Conservation (phyloP, 2,329 filamentous ascomycete genomes). For the Trichoderma polysporum region DNA sequence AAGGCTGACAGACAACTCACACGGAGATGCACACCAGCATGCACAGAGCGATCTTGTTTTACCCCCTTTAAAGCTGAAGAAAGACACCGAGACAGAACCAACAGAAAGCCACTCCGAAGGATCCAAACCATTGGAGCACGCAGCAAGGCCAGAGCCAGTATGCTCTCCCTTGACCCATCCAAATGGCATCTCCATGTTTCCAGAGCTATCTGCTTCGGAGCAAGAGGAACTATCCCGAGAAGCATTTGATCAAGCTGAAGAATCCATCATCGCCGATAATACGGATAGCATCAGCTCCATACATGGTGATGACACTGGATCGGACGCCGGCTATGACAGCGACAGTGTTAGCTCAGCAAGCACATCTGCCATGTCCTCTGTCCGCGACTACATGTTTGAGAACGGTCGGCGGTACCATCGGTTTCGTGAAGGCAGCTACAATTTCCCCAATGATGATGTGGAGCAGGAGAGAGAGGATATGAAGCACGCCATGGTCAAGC, state of each 20-base stretch:
- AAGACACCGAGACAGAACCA: neutral
- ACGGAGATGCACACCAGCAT: neutral
- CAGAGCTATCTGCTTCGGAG: constrained; percentile 35
- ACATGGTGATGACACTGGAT: constrained; percentile 25
- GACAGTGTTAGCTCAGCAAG: constrained; percentile 38
- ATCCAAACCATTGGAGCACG: neutral
- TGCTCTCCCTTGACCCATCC: constrained; percentile 38
- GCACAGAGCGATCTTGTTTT: neutral
- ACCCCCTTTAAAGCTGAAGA: neutral
- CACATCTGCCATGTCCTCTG: constrained; percentile 40
- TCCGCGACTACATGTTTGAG: constrained; percentile 53
- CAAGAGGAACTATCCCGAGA: constrained; percentile 39
- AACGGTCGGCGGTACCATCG: constrained; percentile 61
- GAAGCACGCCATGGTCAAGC: constrained; percentile 53
- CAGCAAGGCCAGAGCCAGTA: constrained; percentile 22
- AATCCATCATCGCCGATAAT: constrained; percentile 36
- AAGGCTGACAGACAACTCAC: neutral
- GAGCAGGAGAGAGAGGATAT: constrained; percentile 60
- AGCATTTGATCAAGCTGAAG: constrained; percentile 39
- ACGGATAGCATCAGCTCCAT: constrained; percentile 27
- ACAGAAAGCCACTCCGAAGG: neutral
- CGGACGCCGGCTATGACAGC: constrained; percentile 41
- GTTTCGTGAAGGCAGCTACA: constrained; percentile 55
- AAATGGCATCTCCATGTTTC: constrained; percentile 40
- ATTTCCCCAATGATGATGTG: constrained; percentile 59